Evolutionary conservation across 805 yeast species (phyloP).

Genomic region (Zygosaccharomyces bisporus): DNA sequence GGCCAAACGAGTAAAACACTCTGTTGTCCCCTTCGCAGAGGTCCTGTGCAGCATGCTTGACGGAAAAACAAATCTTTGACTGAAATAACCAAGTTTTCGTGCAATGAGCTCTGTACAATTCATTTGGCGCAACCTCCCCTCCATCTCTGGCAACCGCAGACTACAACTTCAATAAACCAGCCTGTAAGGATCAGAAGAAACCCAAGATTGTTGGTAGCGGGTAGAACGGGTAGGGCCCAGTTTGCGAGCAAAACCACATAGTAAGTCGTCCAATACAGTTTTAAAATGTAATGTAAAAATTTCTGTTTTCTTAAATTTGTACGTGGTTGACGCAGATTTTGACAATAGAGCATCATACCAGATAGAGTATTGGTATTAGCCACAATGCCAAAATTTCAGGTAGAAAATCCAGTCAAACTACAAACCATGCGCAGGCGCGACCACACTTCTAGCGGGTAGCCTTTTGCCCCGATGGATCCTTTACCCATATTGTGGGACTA

Average conservation of each 20-base stretch:
- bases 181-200: constrained; percentile 10
- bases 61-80: constrained; percentile 9
- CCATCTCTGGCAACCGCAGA: constrained; percentile 9
- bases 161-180: constrained; percentile 11
- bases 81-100: constrained; percentile 9
- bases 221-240: constrained; percentile 8
- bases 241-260: constrained; percentile 9
- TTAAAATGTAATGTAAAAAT: constrained; percentile 4
- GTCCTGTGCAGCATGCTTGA: constrained; percentile 11
- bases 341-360: constrained; percentile 7
- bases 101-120: constrained; percentile 10
- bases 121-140: constrained; percentile 7
- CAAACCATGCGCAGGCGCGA: constrained; percentile 11
- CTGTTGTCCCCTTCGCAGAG: constrained; percentile 11
- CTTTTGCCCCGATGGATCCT: constrained; percentile 10
- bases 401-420: constrained; percentile 10
- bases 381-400: constrained; percentile 11
- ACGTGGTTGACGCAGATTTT: constrained; percentile 8
- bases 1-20: constrained; percentile 10
- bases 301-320: constrained; percentile 6
- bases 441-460: constrained; percentile 10
- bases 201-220: constrained; percentile 7
- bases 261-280: constrained; percentile 9
- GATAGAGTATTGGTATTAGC: constrained; percentile 8
- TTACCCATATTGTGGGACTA: constrained; percentile 9